Conservation (phyloP, 192 early-diverging fungal genomes). For the Coemansia sp. region DNA sequence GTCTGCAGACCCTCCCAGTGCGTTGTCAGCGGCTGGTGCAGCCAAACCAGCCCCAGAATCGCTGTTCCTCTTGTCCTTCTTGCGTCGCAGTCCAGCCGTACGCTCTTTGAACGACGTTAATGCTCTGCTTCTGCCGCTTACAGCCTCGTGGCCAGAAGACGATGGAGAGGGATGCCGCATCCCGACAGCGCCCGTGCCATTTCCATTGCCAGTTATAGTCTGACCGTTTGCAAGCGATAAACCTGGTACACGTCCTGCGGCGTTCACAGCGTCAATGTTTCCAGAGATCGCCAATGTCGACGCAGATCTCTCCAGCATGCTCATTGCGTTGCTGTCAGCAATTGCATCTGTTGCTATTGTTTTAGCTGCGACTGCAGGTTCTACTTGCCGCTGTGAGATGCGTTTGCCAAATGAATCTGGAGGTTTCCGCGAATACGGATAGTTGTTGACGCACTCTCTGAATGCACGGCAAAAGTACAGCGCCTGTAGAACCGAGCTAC, state of each 20-base stretch:
- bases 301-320: slow-evolving; percentile 13
- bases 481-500: slow-evolving; percentile 94
- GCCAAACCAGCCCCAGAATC: slow-evolving; percentile 4
- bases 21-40: neutral
- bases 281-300: slow-evolving; percentile 8
- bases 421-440: slow-evolving; percentile 59
- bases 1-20: neutral
- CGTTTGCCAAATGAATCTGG: slow-evolving; percentile 12
- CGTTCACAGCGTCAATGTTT: neutral
- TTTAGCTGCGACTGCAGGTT: slow-evolving; percentile 2
- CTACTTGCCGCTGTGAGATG: neutral
- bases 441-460: slow-evolving; percentile 86
- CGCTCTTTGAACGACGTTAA: slow-evolving; percentile 39
- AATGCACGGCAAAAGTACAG: slow-evolving; percentile 95
- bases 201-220: neutral
- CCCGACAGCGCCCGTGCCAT: slow-evolving; percentile 2
- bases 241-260: neutral
- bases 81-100: slow-evolving; percentile 38
- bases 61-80: slow-evolving; percentile 31
- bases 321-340: neutral
- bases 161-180: neutral
- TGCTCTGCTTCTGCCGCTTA: slow-evolving; percentile 10
- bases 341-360: neutral
- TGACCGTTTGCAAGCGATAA: neutral
- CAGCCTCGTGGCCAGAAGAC: slow-evolving; percentile 7